Evolutionary conservation across 352 stramenopile genomes (phyloP), one percentile per base, ranked within the genome.

Genomic region (Hyaloperonospora brassicae): DNA sequence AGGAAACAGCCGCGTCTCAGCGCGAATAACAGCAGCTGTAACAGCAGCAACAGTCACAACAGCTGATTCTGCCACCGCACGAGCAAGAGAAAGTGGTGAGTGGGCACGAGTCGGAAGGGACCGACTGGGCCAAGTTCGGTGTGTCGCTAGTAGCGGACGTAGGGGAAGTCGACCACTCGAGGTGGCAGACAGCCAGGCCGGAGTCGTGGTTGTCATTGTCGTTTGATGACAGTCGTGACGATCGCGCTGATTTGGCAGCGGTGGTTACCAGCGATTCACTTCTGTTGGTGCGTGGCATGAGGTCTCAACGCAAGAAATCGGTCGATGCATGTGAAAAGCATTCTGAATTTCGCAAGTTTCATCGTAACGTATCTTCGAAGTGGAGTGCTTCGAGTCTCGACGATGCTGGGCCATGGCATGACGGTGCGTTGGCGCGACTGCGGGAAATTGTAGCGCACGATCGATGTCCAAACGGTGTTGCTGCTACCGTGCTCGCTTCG

Each of bases 361-460:
- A 56, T 8, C 55, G 57, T 3, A 45, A 73, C 12, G 21, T 50
- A 17, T 64, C 60, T 40, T 89, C 79, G 0, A 76, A 91, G 14
- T 55, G 87, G 6, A 91, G 81, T 27, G 81, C 78, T 24, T 61
- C 90, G 31, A 93, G 84, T 53, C 71, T 92, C 31, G 72, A 89
- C 44, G 81, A 93, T 60, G 90, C 84, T 24, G 77, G 84, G 48
- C 70, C 81, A 1, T 93, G 84, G 81, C 69, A 72, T 31, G 75
- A 86, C 39, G 64, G 70, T 1, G 61, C 84, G 44, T 68, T 72
- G 1, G 66, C 67, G 22, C 68, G 82, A 21, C 50, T 62, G 21
- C 66, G 57, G 23, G 24, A 68, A 61, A 66, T 49, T 21, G 31
- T 35, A 38, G 23, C 31, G 35, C 21, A 34, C 38, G 52, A 42